phyloP scores from a whole-genome alignment of 495 filamentous ascomycete genomes.

The Daldinia concentrica region DNA sequence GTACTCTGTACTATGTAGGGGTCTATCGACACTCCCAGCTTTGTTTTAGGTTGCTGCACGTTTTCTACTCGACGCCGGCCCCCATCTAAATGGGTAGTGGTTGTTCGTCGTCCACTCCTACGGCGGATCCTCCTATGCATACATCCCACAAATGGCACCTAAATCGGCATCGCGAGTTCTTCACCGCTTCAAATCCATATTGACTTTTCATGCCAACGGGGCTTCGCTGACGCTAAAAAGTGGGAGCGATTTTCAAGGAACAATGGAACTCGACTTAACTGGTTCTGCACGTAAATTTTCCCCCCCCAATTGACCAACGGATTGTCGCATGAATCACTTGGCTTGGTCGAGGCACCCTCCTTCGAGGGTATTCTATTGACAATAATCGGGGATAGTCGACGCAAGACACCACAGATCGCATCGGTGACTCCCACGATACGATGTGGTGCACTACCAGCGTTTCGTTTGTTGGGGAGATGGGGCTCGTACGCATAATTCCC shows the following conservation, averaged over 20 bases:
- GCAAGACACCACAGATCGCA: constrained; percentile 27
- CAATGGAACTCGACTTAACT: constrained; percentile 29
- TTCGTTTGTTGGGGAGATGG: constrained; percentile 27
- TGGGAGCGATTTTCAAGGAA: constrained; percentile 32
- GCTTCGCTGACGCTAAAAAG: constrained; percentile 30
- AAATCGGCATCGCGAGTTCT: constrained; percentile 37
- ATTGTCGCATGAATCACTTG: constrained; percentile 25
- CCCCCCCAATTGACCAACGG: constrained; percentile 40
- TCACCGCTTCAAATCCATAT: constrained; percentile 37
- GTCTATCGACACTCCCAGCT: constrained; percentile 38
- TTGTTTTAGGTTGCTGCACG: constrained; percentile 34
- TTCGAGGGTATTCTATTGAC: constrained; percentile 33
- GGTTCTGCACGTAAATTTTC: constrained; percentile 26
- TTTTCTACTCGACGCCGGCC: constrained; percentile 29
- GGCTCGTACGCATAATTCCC: constrained; percentile 16
- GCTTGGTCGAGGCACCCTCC: constrained; percentile 4
- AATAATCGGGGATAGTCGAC: constrained; percentile 10
- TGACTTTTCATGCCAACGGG: constrained; percentile 28
- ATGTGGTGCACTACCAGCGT: constrained; percentile 5
- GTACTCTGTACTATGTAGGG: constrained; percentile 14
- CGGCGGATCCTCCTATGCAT: constrained; percentile 34
- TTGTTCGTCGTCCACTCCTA: constrained; percentile 37
- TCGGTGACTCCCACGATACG: constrained; percentile 36
- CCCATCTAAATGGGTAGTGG: constrained; percentile 42
- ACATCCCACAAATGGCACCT: constrained; percentile 33